Percentiles rank a stretch among this genome's conserved stretches.
Conservation (phyloP, 305 asterid species). For the Withania somnifera region DNA sequence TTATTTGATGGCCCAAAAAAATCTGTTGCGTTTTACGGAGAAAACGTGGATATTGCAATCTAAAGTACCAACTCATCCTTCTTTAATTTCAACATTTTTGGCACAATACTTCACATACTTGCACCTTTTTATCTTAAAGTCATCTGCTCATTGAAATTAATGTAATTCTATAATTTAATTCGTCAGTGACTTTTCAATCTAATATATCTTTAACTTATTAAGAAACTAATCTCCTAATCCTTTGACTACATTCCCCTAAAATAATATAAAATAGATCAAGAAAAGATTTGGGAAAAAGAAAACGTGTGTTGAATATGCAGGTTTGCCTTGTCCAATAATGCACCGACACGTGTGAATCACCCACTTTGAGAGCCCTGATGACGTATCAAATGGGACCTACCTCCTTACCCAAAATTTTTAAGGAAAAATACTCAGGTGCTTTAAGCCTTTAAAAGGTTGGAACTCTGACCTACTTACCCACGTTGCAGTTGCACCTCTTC, state of each 20-base stretch:
- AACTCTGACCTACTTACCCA: too few relatives aligned
- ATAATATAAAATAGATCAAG: not conserved
- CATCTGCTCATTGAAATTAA: too few relatives aligned
- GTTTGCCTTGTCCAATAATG: not conserved
- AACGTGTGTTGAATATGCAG: not conserved
- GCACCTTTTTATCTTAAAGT: too few relatives aligned
- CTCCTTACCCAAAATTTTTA: not conserved
- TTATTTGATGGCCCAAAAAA: not conserved
- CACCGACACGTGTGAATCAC: constrained; percentile 7
- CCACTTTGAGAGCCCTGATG: not conserved
- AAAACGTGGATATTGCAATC: not conserved
- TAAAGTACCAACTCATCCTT: not conserved
- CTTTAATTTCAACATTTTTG: too few relatives aligned
- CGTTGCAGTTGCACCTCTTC: too few relatives aligned
- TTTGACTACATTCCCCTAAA: not conserved
- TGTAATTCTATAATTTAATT: too few relatives aligned
- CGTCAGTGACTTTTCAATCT: too few relatives aligned
- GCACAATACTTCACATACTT: too few relatives aligned
- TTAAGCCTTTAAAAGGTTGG: not conserved
- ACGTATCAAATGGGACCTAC: not conserved
- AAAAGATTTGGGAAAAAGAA: not conserved
- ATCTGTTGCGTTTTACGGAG: not conserved
- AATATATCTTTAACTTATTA: too few relatives aligned
- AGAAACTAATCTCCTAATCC: not conserved
- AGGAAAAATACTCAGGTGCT: not conserved